These are phyloP conservation scores for Acmispon strigosus DNA, from an alignment of 306 rosid species.

Conservation along the genomic window DNA sequence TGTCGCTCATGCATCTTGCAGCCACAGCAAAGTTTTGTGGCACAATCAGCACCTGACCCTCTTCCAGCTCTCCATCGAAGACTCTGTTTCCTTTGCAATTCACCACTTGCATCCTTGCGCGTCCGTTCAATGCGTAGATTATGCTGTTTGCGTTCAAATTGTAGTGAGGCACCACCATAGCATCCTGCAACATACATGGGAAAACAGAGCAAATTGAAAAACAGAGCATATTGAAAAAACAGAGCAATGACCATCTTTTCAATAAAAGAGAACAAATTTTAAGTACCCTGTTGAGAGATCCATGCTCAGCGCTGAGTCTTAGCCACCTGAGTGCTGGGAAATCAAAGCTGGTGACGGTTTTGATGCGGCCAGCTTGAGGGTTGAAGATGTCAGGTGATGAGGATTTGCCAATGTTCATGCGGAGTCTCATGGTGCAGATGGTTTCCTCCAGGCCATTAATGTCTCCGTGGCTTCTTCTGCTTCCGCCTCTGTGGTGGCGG, in stretches of 20 bases:
- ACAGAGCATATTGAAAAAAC: not conserved
- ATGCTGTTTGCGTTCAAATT: slow-evolving; percentile 47
- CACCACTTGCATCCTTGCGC: slow-evolving; percentile 47
- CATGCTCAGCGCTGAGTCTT: slow-evolving; percentile 39
- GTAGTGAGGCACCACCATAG: slow-evolving; percentile 52
- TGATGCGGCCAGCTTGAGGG: slow-evolving; percentile 37
- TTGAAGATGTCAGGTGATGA: slow-evolving; percentile 41
- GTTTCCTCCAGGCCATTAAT: slow-evolving; percentile 41
- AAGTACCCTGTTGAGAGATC: slow-evolving; percentile 24
- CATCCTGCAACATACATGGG: slow-evolving; percentile 31
- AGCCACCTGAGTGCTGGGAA: slow-evolving; percentile 36
- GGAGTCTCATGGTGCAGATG: slow-evolving; percentile 34
- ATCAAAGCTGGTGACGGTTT: slow-evolving; percentile 27
- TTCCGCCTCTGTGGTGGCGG: not conserved
- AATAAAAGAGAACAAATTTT: too few relatives aligned
- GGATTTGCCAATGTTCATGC: slow-evolving; percentile 30
- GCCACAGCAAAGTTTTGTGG: slow-evolving; percentile 60
- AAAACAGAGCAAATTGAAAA: not conserved
- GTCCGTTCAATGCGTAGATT: slow-evolving; percentile 35
- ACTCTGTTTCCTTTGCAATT: slow-evolving; percentile 43
- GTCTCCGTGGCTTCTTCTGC: not conserved
- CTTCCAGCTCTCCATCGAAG: slow-evolving; percentile 29
- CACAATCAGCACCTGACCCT: slow-evolving; percentile 33
- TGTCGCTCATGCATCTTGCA: slow-evolving; percentile 24
- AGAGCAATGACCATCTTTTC: too few relatives aligned